These are phyloP conservation scores for Sparassis latifolia DNA, from an alignment of 1,284 basidiomycete genomes.

Conservation along the genomic window DNA sequence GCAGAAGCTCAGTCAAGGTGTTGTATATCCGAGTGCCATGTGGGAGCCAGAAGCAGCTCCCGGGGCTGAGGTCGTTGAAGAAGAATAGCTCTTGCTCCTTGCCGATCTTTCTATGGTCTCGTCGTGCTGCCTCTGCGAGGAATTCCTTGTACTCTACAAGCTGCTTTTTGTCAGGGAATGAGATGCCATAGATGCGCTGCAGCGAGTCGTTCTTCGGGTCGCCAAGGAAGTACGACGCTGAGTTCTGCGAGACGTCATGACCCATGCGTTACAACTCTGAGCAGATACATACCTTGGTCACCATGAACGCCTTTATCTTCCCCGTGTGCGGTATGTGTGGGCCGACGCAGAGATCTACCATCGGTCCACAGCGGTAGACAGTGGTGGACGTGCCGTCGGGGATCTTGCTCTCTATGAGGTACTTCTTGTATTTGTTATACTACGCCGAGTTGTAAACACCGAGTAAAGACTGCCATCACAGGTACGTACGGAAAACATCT, in stretches of 20 bases:
- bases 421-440: slow-evolving; percentile 99
- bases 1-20: slow-evolving; percentile 84
- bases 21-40: slow-evolving; percentile 98
- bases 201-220: slow-evolving; percentile 92
- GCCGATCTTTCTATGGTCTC: slow-evolving; percentile 95
- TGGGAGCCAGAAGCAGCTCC: slow-evolving; percentile 95
- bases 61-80: slow-evolving; percentile 95
- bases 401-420: slow-evolving; percentile 94
- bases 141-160: slow-evolving; percentile 95
- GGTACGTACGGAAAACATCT: slow-evolving; percentile 87
- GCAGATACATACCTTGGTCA: slow-evolving; percentile 68
- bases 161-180: slow-evolving; percentile 98
- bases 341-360: slow-evolving; percentile 96
- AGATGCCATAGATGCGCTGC: slow-evolving; percentile 97
- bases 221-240: slow-evolving; percentile 97
- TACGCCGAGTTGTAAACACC: slow-evolving; percentile 25
- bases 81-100: slow-evolving; percentile 98
- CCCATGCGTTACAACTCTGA: background rate
- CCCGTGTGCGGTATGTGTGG: slow-evolving; percentile 98
- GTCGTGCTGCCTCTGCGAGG: slow-evolving; percentile 93
- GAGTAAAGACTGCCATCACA: no score
- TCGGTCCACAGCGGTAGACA: slow-evolving; percentile 97
- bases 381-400: slow-evolving; percentile 96
- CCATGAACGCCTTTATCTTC: slow-evolving; percentile 93
- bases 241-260: slow-evolving; percentile 55